phyloP scores from a whole-genome alignment of 495 filamentous ascomycete species.

The Neurospora sp. region DNA sequence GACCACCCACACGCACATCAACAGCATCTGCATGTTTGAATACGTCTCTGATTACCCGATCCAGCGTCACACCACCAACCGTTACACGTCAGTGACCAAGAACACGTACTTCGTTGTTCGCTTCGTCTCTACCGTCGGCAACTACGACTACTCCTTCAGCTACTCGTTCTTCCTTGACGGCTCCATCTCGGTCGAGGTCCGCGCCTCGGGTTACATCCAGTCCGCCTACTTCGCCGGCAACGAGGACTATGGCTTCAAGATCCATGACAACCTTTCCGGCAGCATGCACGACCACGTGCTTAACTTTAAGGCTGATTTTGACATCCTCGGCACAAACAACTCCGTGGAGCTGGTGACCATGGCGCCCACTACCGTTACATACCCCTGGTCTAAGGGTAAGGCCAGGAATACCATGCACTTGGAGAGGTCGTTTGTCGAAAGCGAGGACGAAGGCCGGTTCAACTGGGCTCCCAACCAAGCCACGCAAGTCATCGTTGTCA shows the following conservation, averaged over 20 bases:
- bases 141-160: constrained; percentile 33
- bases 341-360: constrained; percentile 33
- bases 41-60: constrained; percentile 34
- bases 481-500: constrained; percentile 42
- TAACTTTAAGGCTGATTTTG: constrained; percentile 49
- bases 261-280: constrained; percentile 42
- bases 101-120: constrained; percentile 37
- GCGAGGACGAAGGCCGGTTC: constrained; percentile 37
- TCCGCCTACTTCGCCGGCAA: constrained; percentile 40
- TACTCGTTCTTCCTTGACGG: constrained; percentile 43
- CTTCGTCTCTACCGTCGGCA: constrained; percentile 36
- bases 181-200: constrained; percentile 41
- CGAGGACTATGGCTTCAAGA: constrained; percentile 47
- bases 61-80: constrained; percentile 29
- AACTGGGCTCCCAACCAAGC: constrained; percentile 42
- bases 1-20: constrained; percentile 28
- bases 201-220: constrained; percentile 48
- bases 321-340: constrained; percentile 41
- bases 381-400: constrained; percentile 36
- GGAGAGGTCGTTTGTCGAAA: constrained; percentile 30
- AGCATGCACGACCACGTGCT: constrained; percentile 52
- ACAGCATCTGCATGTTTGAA: constrained; percentile 44
- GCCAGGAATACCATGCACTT: constrained; percentile 47
- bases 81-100: constrained; percentile 30
- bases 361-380: constrained; percentile 25